A percentile compares a stretch with the other conserved stretches of the same genome.
Conservation (phyloP, 2,329 filamentous ascomycete species). For the Torrubiella hemipterigena region DNA sequence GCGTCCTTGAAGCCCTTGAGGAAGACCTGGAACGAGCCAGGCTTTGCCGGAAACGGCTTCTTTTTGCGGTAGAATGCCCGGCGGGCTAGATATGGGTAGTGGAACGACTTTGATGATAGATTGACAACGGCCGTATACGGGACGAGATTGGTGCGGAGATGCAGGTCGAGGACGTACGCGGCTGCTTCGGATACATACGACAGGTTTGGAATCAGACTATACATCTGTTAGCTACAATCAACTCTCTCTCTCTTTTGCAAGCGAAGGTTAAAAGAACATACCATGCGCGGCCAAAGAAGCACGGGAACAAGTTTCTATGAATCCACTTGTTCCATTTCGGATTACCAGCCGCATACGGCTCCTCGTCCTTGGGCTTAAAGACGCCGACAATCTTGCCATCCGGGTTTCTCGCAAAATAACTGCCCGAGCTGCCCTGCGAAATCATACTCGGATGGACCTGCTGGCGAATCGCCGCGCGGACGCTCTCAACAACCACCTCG, state of each 20-base stretch:
- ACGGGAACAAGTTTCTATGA: slow-evolving; percentile 92
- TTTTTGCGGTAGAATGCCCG: slow-evolving; percentile 78
- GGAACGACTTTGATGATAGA: slow-evolving; percentile 91
- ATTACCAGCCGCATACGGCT: slow-evolving; percentile 92
- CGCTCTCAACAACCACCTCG: slow-evolving; percentile 78
- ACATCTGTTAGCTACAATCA: slow-evolving; percentile 8
- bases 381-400: slow-evolving; percentile 93
- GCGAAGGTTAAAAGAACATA: no score
- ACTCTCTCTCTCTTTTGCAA: no score
- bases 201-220: slow-evolving; percentile 80
- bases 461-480: slow-evolving; percentile 79
- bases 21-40: slow-evolving; percentile 95
- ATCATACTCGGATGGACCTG: slow-evolving; percentile 93
- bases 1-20: slow-evolving; percentile 95
- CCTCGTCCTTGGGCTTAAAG: slow-evolving; percentile 98
- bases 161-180: slow-evolving; percentile 85
- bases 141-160: slow-evolving; percentile 81
- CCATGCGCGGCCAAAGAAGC: slow-evolving; percentile 91
- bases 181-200: slow-evolving; percentile 97
- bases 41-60: slow-evolving; percentile 77
- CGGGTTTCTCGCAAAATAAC: slow-evolving; percentile 88
- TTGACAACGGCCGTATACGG: slow-evolving; percentile 94
- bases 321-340: slow-evolving; percentile 99
- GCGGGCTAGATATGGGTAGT: slow-evolving; percentile 96
- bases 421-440: slow-evolving; percentile 90